A percentile compares a stretch with the other conserved stretches of the same genome.
Evolutionary conservation across 371 early-diverging fungal species (phyloP).

Genomic region (Syncephalis fuscata): DNA sequence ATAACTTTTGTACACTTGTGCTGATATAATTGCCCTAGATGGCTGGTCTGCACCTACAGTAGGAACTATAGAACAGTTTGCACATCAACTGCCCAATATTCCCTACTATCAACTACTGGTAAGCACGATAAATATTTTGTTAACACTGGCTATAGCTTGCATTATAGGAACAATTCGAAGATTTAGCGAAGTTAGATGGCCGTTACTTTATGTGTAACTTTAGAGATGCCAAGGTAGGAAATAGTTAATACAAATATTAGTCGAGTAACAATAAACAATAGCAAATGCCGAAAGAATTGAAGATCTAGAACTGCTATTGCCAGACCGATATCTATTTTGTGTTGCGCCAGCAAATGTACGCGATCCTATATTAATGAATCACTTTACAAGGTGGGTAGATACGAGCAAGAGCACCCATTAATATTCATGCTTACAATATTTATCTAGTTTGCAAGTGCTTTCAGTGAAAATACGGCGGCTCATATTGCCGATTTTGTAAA

Average conservation of each 20-base stretch:
- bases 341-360: slow-evolving; percentile 42
- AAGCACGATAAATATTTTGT: slow-evolving; percentile 9
- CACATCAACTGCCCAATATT: slow-evolving; percentile 43
- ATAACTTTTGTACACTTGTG: too few species aligned
- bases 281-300: slow-evolving; percentile 39
- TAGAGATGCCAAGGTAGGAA: slow-evolving; percentile 29
- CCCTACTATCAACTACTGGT: slow-evolving; percentile 43
- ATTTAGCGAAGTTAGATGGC: slow-evolving; percentile 41
- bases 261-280: neutral
- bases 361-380: slow-evolving; percentile 10
- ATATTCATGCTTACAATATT: slow-evolving; percentile 1
- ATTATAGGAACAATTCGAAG: slow-evolving; percentile 39
- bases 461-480: slow-evolving; percentile 17
- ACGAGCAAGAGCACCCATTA: neutral
- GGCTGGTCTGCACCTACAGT: slow-evolving; percentile 66
- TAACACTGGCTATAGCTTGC: neutral
- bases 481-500: slow-evolving; percentile 24
- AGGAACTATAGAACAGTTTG: slow-evolving; percentile 69
- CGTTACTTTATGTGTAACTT: slow-evolving; percentile 68
- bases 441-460: slow-evolving; percentile 17
- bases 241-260: neutral
- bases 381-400: slow-evolving; percentile 5
- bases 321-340: slow-evolving; percentile 44
- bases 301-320: slow-evolving; percentile 27
- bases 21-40: slow-evolving; percentile 15